phyloP scores from a whole-genome alignment of 2,329 filamentous ascomycete species.

The Alternaria metachromatica region DNA sequence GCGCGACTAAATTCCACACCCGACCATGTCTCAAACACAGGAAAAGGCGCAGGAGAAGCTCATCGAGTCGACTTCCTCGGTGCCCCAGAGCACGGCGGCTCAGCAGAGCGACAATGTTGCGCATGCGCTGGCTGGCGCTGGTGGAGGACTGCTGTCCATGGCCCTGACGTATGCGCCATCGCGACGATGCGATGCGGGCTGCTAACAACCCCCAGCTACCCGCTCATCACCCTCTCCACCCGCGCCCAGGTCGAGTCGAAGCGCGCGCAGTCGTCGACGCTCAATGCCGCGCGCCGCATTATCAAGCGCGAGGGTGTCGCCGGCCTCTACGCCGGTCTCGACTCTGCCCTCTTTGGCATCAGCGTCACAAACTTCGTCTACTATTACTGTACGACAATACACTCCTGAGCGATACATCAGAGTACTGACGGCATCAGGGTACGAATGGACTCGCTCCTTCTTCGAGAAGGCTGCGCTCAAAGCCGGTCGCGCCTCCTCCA shows the following conservation, averaged over 20 bases:
- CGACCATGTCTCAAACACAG: constrained; percentile 37
- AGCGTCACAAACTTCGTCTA: constrained; percentile 99
- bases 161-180: constrained; percentile 74
- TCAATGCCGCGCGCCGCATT: constrained; percentile 83
- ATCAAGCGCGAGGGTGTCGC: constrained; percentile 87
- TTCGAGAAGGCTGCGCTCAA: constrained; percentile 80
- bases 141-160: constrained; percentile 95
- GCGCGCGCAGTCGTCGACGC: constrained; percentile 83
- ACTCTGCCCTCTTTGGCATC: constrained; percentile 95
- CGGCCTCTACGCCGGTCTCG: constrained; percentile 90
- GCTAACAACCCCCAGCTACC: constrained; percentile 68
- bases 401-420: rapidly evolving
- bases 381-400: constrained; percentile 77
- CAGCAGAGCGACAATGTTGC: constrained; percentile 97
- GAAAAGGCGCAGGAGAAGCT: constrained; percentile 45
- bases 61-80: constrained; percentile 40
- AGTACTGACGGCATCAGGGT: constrained; percentile 61
- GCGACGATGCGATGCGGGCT: background rate
- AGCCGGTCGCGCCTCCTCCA: constrained; percentile 75
- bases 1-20: background rate
- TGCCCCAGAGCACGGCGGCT: constrained; percentile 66
- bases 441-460: constrained; percentile 91
- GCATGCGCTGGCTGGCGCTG: constrained; percentile 90
- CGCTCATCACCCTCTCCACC: constrained; percentile 95
- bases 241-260: constrained; percentile 97